These are phyloP conservation scores for Teratosphaeria nubilosa DNA, from an alignment of 2,329 filamentous ascomycete species.

Conservation along the genomic window DNA sequence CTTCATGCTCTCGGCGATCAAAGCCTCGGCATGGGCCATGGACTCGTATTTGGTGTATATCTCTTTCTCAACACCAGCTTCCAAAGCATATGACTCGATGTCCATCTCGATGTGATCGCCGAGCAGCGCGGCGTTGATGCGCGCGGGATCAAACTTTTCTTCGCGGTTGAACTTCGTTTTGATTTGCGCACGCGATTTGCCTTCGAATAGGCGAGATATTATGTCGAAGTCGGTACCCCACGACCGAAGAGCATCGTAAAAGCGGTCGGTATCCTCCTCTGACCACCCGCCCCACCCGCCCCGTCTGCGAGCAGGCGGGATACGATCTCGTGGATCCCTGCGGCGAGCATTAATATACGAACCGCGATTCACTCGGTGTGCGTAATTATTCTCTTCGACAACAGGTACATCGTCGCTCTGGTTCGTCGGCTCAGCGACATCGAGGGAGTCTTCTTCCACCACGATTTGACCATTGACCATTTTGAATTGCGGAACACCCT, in stretches of 20 bases:
- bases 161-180: conserved; percentile 78
- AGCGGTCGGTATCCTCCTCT: conserved; percentile 59
- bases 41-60: conserved; percentile 28
- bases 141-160: conserved; percentile 54
- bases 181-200: conserved; percentile 60
- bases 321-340: conserved; percentile 36
- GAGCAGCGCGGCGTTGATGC: conserved; percentile 54
- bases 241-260: conserved; percentile 64
- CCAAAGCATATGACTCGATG: conserved; percentile 31
- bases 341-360: conserved; percentile 56
- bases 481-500: conserved; percentile 32
- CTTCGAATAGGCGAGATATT: conserved; percentile 65
- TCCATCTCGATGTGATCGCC: conserved; percentile 30
- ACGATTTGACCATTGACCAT: conserved; percentile 65
- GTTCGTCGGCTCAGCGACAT: conserved; percentile 38
- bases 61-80: conserved; percentile 27
- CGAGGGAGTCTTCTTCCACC: conserved; percentile 57
- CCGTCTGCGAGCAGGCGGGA: conserved; percentile 13
- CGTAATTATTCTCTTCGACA: conserved; percentile 70
- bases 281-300: conserved; percentile 52
- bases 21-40: conserved; percentile 24
- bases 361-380: conserved; percentile 56
- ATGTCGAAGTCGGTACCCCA: conserved; percentile 79
- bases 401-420: conserved; percentile 8
- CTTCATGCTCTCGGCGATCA: conserved; percentile 21